Conservation (phyloP, 78 protist species). For the Dictyostelium capitatum region DNA sequence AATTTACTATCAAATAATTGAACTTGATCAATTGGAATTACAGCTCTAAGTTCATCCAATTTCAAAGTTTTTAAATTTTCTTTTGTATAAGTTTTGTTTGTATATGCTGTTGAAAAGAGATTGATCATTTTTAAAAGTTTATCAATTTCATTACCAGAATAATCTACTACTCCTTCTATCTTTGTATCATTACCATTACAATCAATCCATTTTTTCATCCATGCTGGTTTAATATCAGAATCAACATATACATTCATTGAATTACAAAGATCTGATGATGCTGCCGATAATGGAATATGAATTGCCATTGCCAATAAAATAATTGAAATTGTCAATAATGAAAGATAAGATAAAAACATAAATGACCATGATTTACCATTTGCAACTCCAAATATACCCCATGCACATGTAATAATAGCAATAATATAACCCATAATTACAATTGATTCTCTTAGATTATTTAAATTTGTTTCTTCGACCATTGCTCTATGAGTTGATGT, state of each 20-base stretch:
- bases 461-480: slow-evolving; percentile 28
- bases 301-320: slow-evolving; percentile 5
- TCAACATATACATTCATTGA: slow-evolving; percentile 7
- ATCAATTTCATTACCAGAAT: neutral
- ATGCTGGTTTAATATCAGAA: neutral
- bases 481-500: neutral
- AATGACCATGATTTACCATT: slow-evolving; percentile 73
- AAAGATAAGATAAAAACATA: slow-evolving; percentile 36
- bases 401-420: slow-evolving; percentile 43
- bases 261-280: slow-evolving; percentile 33
- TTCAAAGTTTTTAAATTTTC: slow-evolving; percentile 12
- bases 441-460: slow-evolving; percentile 26
- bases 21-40: slow-evolving; percentile 17
- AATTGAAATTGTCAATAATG: slow-evolving; percentile 7
- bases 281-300: slow-evolving; percentile 56
- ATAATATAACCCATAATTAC: slow-evolving; percentile 46
- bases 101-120: neutral
- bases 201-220: slow-evolving; percentile 52
- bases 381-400: slow-evolving; percentile 56
- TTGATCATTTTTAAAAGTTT: slow-evolving; percentile 24
- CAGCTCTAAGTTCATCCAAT: slow-evolving; percentile 8
- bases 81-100: neutral
- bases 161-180: neutral
- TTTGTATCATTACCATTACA: neutral
- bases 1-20: slow-evolving; percentile 4